A percentile compares a stretch with the other conserved stretches of the same genome.
Conservation (phyloP, 805 yeast genomes). For the Nakazawaea sp. region DNA sequence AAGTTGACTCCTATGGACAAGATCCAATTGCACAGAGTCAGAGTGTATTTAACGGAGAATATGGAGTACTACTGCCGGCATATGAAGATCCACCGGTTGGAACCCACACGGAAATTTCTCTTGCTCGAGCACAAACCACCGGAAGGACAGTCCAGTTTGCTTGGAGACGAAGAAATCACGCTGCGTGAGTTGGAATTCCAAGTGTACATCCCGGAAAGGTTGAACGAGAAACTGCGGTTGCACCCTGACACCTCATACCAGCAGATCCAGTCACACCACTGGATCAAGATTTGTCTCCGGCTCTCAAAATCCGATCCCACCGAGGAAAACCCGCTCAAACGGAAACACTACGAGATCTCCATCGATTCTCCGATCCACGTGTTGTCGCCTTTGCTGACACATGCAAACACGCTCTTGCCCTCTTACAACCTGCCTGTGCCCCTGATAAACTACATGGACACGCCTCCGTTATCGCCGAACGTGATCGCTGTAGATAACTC, state of each 20-base stretch:
- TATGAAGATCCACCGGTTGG: conserved; percentile 85
- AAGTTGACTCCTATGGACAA: conserved; percentile 82
- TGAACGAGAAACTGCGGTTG: conserved; percentile 47
- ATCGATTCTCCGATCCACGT: conserved; percentile 93
- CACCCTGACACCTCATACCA: conserved; percentile 85
- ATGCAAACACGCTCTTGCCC: conserved; percentile 72
- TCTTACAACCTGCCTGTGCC: conserved; percentile 40
- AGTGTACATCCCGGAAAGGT: conserved; percentile 70
- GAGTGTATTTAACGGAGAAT: conserved; percentile 83
- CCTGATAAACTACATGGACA: conserved; percentile 1
- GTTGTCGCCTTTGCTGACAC: conserved; percentile 69
- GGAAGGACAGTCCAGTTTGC: conserved; percentile 38
- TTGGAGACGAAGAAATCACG: conserved; percentile 50
- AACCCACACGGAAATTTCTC: conserved; percentile 78
- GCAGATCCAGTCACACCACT: conserved; percentile 84
- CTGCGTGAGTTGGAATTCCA: conserved; percentile 82
- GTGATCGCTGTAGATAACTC: conserved; percentile 38
- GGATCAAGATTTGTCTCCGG: conserved; percentile 87
- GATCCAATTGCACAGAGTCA: conserved; percentile 75
- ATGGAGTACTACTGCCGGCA: conserved; percentile 83
- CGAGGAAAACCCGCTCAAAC: conserved; percentile 35
- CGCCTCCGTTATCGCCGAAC: conserved; percentile 42
- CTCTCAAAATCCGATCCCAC: conserved; percentile 61
- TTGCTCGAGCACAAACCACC: conserved; percentile 74
- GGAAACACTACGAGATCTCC: conserved; percentile 90